These are phyloP conservation scores for Dioscorea alata DNA, from an alignment of 106 monocot genomes.

Conservation along the genomic window DNA sequence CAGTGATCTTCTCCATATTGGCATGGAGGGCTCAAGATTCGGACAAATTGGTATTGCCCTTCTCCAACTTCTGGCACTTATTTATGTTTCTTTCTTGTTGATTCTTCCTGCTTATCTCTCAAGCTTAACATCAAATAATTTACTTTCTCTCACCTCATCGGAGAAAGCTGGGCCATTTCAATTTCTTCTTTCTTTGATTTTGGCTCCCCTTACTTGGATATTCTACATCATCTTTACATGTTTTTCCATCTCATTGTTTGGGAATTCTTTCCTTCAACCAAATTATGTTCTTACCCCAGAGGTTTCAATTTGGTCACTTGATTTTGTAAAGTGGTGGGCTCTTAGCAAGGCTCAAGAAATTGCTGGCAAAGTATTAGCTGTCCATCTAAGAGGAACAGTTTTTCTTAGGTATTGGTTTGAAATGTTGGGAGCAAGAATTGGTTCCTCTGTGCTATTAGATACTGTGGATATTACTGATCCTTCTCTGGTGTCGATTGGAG, in stretches of 20 bases:
- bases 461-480: conserved; percentile 51
- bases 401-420: conserved; percentile 42
- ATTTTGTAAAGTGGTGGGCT: conserved; percentile 53
- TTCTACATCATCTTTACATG: conserved; percentile 24
- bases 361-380: conserved; percentile 34
- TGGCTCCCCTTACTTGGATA: conserved; percentile 48
- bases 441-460: conserved; percentile 32
- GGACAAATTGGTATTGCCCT: conserved; percentile 15
- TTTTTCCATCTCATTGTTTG: conserved; percentile 30
- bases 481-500: conserved; percentile 33
- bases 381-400: conserved; percentile 38
- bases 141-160: conserved; percentile 5
- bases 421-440: conserved; percentile 35
- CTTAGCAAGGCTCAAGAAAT: conserved; percentile 37
- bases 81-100: conserved; percentile 21
- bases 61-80: conserved; percentile 28
- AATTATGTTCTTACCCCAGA: conserved; percentile 38
- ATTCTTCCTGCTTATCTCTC: conserved; percentile 41
- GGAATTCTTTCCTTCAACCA: conserved; percentile 36
- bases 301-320: conserved; percentile 37
- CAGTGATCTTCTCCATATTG: conserved; percentile 5
- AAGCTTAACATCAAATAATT: conserved; percentile 4
- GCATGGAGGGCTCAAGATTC: conserved; percentile 2
- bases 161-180: neutral
- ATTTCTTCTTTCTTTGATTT: conserved; percentile 14